phyloP scores from a whole-genome alignment of 2,329 filamentous ascomycete species.

The Neonectria hederae region DNA sequence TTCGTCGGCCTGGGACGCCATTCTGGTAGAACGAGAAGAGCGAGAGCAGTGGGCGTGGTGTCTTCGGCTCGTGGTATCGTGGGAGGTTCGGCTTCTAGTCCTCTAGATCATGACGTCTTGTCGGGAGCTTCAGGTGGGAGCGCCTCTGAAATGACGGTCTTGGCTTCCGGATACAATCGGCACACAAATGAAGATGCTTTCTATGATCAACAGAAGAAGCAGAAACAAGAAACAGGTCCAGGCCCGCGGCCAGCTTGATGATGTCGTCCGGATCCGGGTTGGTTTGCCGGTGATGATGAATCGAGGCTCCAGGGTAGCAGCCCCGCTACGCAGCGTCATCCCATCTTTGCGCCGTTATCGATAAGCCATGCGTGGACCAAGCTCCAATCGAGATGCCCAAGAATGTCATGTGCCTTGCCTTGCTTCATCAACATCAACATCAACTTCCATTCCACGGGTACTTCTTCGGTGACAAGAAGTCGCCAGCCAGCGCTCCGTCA shows the following conservation, averaged over 20 bases:
- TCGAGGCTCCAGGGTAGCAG: constrained; percentile 20
- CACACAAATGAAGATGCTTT: constrained; percentile 28
- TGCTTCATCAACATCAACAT: constrained; percentile 21
- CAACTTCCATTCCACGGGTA: constrained; percentile 23
- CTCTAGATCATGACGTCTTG: constrained; percentile 49
- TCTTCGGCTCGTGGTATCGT: constrained; percentile 39
- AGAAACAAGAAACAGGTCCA: not conserved
- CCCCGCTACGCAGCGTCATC: constrained; percentile 36
- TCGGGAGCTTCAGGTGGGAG: constrained; percentile 20
- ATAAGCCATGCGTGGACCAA: constrained; percentile 35
- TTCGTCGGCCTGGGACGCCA: constrained; percentile 42
- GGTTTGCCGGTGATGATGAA: constrained; percentile 33
- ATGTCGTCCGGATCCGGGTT: constrained; percentile 13
- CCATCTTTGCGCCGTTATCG: constrained; percentile 38
- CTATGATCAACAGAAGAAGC: not conserved
- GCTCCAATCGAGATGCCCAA: constrained; percentile 29
- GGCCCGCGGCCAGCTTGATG: constrained; percentile 3
- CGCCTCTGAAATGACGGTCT: not conserved
- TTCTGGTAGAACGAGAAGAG: constrained; percentile 31
- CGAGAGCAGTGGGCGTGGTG: constrained; percentile 31
- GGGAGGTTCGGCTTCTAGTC: constrained; percentile 37
- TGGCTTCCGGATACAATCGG: not conserved
- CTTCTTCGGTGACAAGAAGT: constrained; percentile 8
- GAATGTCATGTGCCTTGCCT: constrained; percentile 28
- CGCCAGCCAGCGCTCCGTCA: not conserved